Evolutionary conservation across 192 early-diverging fungal species (phyloP).

Genomic region (Podila horticola): DNA sequence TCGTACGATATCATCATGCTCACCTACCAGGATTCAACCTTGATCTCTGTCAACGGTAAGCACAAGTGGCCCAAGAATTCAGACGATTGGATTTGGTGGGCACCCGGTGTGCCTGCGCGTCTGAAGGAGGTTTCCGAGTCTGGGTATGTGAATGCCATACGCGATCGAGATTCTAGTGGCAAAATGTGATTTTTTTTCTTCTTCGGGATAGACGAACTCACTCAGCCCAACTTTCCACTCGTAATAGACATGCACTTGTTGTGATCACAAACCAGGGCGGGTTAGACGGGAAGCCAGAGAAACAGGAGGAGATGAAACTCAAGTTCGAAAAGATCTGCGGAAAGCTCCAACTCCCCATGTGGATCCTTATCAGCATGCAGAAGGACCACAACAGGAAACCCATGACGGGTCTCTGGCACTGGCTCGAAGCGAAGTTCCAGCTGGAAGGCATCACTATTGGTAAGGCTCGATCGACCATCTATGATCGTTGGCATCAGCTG

Average conservation of each 20-base stretch:
- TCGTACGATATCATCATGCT: not conserved
- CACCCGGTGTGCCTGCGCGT: conserved; percentile 64
- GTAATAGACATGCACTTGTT: conserved; percentile 69
- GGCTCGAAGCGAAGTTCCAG: conserved; percentile 51
- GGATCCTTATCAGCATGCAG: conserved; percentile 74
- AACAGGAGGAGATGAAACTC: conserved; percentile 59
- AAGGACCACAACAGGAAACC: conserved; percentile 83
- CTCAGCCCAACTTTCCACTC: not conserved
- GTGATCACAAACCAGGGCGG: conserved; percentile 83
- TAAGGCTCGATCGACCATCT: conserved; percentile 14
- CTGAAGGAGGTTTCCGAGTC: conserved; percentile 67
- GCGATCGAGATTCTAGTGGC: conserved; percentile 18
- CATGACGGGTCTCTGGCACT: conserved; percentile 75
- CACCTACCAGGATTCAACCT: conserved; percentile 70
- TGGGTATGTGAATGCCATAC: conserved; percentile 60
- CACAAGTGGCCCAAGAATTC: conserved; percentile 70
- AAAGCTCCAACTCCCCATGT: conserved; percentile 67
- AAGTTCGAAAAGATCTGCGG: conserved; percentile 57
- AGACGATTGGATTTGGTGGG: conserved; percentile 85
- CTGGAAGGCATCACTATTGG: conserved; percentile 56
- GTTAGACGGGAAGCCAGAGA: conserved; percentile 45
- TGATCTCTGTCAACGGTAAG: conserved; percentile 74
- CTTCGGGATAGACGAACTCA: not conserved
- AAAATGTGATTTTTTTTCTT: not conserved
- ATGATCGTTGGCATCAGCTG: conserved; percentile 36